These are phyloP conservation scores for Pythium dissotocum DNA, from an alignment of 352 stramenopile species.

Conservation along the genomic window DNA sequence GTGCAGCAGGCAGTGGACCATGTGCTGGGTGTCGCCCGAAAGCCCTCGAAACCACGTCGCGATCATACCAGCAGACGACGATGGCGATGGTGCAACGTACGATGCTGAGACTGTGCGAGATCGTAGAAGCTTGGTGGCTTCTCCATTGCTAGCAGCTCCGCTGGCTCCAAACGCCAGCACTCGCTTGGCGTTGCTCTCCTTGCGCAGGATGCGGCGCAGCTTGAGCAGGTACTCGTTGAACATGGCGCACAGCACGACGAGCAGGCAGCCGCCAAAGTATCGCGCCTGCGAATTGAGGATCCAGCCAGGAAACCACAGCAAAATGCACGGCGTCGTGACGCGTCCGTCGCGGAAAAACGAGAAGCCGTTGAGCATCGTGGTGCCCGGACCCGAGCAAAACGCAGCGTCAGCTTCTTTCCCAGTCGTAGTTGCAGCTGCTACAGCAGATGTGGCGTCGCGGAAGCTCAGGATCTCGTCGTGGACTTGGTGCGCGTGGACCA, in stretches of 20 bases:
- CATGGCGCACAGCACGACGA: conserved; percentile 55
- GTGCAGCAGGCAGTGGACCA: conserved; percentile 53
- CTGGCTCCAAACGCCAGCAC: conserved; percentile 6
- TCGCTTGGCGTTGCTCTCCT: conserved; percentile 60
- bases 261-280: conserved; percentile 54
- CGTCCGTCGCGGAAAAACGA: conserved; percentile 38
- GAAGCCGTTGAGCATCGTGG: conserved; percentile 79
- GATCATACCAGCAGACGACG: conserved; percentile 28
- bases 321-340: conserved; percentile 43
- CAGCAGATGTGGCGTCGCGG: conserved; percentile 13
- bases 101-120: conserved; percentile 35
- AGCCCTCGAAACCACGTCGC: conserved; percentile 57
- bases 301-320: conserved; percentile 80
- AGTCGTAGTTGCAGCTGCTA: neutral
- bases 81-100: neutral
- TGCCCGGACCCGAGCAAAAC: conserved; percentile 64
- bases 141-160: conserved; percentile 6
- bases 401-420: neutral
- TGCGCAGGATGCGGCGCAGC: conserved; percentile 60
- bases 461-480: conserved; percentile 53
- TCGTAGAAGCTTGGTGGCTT: conserved; percentile 48
- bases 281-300: conserved; percentile 53
- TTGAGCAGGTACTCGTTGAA: conserved; percentile 80
- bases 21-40: conserved; percentile 49
- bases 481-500: conserved; percentile 68